These are phyloP conservation scores for Solanum hybrid DNA, from an alignment of 305 asterid species.

Conservation along the genomic window DNA sequence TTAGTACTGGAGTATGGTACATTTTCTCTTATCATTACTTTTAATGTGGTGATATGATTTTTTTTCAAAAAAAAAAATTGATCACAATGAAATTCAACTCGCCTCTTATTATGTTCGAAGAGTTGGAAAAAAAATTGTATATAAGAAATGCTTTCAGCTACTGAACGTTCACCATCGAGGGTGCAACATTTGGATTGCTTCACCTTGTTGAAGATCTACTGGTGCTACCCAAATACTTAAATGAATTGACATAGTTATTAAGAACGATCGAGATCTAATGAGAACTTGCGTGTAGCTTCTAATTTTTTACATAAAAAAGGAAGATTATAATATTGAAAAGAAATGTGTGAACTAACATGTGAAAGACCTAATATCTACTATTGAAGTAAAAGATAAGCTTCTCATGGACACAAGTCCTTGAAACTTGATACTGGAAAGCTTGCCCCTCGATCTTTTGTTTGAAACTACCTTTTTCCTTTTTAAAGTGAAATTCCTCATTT, in stretches of 20 bases:
- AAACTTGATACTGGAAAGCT: background rate
- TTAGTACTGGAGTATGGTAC: background rate
- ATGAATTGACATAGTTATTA: no score
- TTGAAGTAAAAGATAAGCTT: no score
- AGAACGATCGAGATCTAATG: background rate
- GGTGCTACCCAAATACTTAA: background rate
- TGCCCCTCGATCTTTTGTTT: background rate
- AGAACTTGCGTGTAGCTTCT: no score
- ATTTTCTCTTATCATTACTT: background rate
- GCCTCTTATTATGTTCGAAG: background rate
- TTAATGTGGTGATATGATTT: background rate
- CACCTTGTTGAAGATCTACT: background rate
- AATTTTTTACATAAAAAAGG: no score
- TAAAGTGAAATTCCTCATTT: background rate
- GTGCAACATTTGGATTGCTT: background rate
- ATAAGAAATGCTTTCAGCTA: background rate
- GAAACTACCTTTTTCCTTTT: background rate
- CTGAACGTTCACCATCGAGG: background rate
- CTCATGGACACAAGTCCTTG: background rate
- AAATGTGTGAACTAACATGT: background rate
- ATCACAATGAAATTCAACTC: background rate
- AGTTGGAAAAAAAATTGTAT: background rate
- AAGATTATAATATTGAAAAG: no score
- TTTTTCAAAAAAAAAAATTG: rapidly evolving
- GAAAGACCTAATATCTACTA: no score